These are phyloP conservation scores for Ceratobasidium sp. DNA, from an alignment of 1,284 basidiomycete species.

Conservation along the genomic window DNA sequence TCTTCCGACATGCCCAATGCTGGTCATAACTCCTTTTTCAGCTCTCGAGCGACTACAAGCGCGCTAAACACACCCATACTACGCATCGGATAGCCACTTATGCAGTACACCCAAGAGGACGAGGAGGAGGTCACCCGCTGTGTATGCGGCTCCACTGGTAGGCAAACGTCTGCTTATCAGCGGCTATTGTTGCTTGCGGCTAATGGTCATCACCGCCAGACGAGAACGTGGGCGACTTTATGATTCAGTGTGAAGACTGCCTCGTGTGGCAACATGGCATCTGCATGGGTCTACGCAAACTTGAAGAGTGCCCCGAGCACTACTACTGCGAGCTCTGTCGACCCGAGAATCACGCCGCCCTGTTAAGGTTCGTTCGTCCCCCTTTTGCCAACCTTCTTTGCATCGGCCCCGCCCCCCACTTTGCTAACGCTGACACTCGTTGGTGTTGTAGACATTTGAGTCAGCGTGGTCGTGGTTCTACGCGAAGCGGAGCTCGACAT, in stretches of 20 bases:
- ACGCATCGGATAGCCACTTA: background rate
- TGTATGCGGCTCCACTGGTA: conserved; percentile 87
- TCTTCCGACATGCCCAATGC: background rate
- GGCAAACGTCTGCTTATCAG: conserved; percentile 53
- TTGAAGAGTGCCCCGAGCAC: conserved; percentile 82
- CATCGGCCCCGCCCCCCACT: background rate
- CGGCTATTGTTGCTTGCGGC: conserved; percentile 27
- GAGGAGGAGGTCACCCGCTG: conserved; percentile 91
- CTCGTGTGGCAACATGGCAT: conserved; percentile 98
- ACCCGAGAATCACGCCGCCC: conserved; percentile 84
- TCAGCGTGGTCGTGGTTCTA: background rate
- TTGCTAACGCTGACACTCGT: conserved; percentile 22
- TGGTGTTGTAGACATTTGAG: conserved; percentile 16
- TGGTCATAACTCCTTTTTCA: conserved; percentile 15
- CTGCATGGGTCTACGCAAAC: conserved; percentile 93
- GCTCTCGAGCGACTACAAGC: conserved; percentile 3
- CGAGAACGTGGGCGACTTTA: conserved; percentile 82
- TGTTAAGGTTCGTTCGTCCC: conserved; percentile 53
- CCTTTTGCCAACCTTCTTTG: background rate
- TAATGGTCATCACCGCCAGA: conserved; percentile 62
- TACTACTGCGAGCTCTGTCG: conserved; percentile 96
- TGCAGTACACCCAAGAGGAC: conserved; percentile 70
- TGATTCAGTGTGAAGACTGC: conserved; percentile 98
- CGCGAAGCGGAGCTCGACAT: background rate
- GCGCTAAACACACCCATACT: conserved; percentile 16